phyloP scores from a whole-genome alignment of 768 basidiomycete genomes.

The Pleurotus citrinopileatus region DNA sequence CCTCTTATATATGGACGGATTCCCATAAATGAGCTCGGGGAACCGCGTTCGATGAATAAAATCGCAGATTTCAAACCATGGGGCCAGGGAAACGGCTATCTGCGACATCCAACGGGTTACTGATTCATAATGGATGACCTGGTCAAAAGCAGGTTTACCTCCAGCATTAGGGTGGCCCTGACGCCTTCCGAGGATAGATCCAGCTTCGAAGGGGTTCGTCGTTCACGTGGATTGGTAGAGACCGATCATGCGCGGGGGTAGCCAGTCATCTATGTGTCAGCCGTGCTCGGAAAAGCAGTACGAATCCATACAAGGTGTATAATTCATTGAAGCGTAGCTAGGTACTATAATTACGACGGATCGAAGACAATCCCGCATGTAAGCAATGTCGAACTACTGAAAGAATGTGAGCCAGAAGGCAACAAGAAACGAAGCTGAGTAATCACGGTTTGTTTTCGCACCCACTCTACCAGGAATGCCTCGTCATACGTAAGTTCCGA shows the following conservation, averaged over 20 bases:
- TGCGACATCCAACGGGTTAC: not conserved
- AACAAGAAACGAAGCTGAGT: no score
- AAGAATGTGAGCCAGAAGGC: not conserved
- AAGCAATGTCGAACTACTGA: no score
- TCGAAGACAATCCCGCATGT: no score
- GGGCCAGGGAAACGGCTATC: not conserved
- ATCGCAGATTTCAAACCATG: not conserved
- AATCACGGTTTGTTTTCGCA: no score
- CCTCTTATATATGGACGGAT: not conserved
- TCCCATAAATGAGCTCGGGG: not conserved
- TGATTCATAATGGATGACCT: not conserved
- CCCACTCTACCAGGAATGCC: not conserved
- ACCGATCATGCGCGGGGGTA: not conserved
- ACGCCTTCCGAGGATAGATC: not conserved
- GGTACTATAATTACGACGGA: no score
- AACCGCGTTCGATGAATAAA: no score
- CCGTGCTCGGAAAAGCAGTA: not conserved
- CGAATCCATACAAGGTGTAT: not conserved
- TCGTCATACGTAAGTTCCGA: not conserved
- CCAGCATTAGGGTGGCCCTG: not conserved
- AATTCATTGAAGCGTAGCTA: no score
- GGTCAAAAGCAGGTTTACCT: not conserved
- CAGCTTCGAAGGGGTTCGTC: not conserved
- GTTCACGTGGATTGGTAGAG: not conserved
- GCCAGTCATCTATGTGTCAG: not conserved